Percentiles rank a stretch among this genome's conserved stretches.
Conservation (phyloP, 257 asterid species). For the Thymus mandschuricus region DNA sequence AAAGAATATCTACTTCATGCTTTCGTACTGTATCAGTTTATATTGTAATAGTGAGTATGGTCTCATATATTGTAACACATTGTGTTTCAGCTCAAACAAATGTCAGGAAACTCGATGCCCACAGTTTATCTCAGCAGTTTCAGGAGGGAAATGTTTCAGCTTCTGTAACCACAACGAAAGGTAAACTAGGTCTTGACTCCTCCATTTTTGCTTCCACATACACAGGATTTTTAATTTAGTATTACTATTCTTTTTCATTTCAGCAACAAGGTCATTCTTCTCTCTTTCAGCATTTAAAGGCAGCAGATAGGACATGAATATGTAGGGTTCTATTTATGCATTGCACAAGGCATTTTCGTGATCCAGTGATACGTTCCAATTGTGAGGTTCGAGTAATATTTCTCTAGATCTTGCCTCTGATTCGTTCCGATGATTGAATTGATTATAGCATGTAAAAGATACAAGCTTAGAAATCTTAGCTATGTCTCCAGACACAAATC, state of each 20-base stretch:
- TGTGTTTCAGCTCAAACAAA: constrained; percentile 66
- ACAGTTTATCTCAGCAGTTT: constrained; percentile 62
- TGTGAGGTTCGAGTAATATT: constrained; percentile 21
- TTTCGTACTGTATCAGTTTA: constrained; percentile 9
- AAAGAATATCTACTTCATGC: neutral
- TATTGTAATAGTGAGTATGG: constrained; percentile 16
- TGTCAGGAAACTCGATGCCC: constrained; percentile 47
- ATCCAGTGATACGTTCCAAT: constrained; percentile 25
- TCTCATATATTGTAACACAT: constrained; percentile 15
- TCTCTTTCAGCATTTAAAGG: constrained; percentile 99
- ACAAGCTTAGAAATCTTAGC: constrained; percentile 28
- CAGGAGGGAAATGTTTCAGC: constrained; percentile 69
- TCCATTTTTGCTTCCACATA: constrained; percentile 6
- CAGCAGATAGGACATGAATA: constrained; percentile 54
- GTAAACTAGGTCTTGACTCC: constrained; percentile 36
- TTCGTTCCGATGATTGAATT: constrained; percentile 32
- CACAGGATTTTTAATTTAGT: neutral
- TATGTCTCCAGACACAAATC: constrained; percentile 33
- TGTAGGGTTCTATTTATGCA: constrained; percentile 4
- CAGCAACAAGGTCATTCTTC: constrained; percentile 97
- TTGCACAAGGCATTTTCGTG: constrained; percentile 17
- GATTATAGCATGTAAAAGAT: constrained; percentile 32
- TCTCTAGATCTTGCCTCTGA: constrained; percentile 41
- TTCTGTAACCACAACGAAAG: constrained; percentile 68
- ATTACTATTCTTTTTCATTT: constrained; percentile 25